phyloP scores from a whole-genome alignment of 306 rosid species.

The Crotalaria pallida region DNA sequence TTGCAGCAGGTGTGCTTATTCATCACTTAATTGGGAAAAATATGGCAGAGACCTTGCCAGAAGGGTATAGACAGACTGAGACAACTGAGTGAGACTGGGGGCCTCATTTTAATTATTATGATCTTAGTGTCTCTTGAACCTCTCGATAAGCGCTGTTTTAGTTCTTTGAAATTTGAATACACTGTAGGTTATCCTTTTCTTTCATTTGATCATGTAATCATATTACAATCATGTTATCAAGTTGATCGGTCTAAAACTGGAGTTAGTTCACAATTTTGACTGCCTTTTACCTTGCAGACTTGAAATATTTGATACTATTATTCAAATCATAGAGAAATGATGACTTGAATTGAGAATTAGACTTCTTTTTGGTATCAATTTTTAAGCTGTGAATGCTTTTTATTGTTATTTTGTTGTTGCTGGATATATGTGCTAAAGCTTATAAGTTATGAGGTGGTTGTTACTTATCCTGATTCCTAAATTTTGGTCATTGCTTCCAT shows the following conservation, averaged over 20 bases:
- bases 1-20: constrained; percentile 95
- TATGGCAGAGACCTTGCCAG: constrained; percentile 19
- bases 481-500: constrained; percentile 5
- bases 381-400: neutral
- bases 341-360: neutral
- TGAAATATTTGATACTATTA: neutral
- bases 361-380: neutral
- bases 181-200: neutral
- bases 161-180: neutral
- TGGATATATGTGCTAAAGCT: neutral
- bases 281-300: neutral
- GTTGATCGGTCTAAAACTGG: neutral
- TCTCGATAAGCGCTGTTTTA: neutral
- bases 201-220: neutral
- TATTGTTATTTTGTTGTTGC: neutral
- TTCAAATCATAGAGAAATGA: neutral
- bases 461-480: constrained; percentile 12
- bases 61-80: constrained; percentile 15
- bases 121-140: constrained; percentile 9
- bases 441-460: too few relatives aligned
- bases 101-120: neutral
- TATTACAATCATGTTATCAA: neutral
- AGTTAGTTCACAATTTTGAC: constrained; percentile 17
- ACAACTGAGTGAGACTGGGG: constrained; percentile 28
- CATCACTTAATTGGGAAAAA: constrained; percentile 71